These are phyloP conservation scores for Heterobasidion annosum DNA, from an alignment of 1,284 basidiomycete species.

Conservation along the genomic window DNA sequence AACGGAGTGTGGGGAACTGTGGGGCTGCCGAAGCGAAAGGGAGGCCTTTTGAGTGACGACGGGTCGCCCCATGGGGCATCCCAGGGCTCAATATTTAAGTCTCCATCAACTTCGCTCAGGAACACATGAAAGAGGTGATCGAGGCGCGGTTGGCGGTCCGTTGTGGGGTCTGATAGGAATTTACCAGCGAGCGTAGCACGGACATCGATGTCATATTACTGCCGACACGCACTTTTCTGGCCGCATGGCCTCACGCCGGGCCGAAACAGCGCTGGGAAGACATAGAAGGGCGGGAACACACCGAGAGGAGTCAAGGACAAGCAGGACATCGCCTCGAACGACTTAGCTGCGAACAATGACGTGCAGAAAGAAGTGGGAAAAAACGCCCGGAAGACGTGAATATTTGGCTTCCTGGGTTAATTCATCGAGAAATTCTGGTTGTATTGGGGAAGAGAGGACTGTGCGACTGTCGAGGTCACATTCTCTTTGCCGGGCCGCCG, in stretches of 20 bases:
- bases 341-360: too few species aligned
- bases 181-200: neutral
- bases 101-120: neutral
- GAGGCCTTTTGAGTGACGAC: neutral
- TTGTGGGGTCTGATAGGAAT: neutral
- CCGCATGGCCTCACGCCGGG: neutral
- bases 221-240: neutral
- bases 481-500: too few species aligned
- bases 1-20: neutral
- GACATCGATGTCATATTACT: neutral
- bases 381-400: too few species aligned
- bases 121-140: neutral
- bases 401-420: too few species aligned
- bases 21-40: neutral
- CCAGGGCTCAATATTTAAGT: neutral
- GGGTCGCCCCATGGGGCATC: too few species aligned
- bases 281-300: too few species aligned
- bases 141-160: neutral
- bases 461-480: too few species aligned
- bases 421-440: too few species aligned
- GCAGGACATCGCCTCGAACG: too few species aligned
- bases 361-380: too few species aligned
- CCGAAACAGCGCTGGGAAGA: neutral
- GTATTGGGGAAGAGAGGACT: too few species aligned
- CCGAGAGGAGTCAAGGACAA: too few species aligned